These are phyloP conservation scores for Tricholoma saponaceum DNA, from an alignment of 768 basidiomycete genomes.

Conservation along the genomic window DNA sequence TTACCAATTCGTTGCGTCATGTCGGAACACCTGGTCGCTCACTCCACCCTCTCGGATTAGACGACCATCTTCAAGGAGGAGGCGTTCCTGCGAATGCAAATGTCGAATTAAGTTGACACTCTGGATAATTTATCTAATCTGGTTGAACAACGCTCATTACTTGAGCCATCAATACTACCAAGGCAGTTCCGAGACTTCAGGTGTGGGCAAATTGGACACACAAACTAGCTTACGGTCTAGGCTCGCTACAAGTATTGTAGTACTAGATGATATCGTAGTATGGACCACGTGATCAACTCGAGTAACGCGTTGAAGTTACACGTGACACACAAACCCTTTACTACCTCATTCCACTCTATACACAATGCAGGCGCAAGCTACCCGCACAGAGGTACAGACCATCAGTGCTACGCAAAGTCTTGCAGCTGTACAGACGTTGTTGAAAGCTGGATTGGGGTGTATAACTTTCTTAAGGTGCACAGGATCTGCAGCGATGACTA, in stretches of 20 bases:
- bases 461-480: conserved; percentile 70
- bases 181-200: no score
- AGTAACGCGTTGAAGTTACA: not conserved
- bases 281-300: no score
- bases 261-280: no score
- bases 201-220: no score
- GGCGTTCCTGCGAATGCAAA: no score
- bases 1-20: not conserved
- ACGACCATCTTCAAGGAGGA: not conserved
- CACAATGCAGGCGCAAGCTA: conserved; percentile 31
- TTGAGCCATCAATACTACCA: no score
- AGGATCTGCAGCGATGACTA: not conserved
- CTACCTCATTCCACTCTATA: not conserved
- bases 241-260: no score
- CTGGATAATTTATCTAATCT: no score
- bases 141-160: no score
- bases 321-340: not conserved
- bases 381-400: conserved; percentile 34
- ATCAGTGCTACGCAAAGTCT: conserved; percentile 60
- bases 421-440: conserved; percentile 65
- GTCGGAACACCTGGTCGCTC: not conserved
- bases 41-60: no score
- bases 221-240: no score
- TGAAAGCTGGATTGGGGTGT: conserved; percentile 70
- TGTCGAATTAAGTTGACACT: no score